These are phyloP conservation scores for Trichoderma reesei DNA, from an alignment of 495 filamentous ascomycete genomes.

Conservation along the genomic window DNA sequence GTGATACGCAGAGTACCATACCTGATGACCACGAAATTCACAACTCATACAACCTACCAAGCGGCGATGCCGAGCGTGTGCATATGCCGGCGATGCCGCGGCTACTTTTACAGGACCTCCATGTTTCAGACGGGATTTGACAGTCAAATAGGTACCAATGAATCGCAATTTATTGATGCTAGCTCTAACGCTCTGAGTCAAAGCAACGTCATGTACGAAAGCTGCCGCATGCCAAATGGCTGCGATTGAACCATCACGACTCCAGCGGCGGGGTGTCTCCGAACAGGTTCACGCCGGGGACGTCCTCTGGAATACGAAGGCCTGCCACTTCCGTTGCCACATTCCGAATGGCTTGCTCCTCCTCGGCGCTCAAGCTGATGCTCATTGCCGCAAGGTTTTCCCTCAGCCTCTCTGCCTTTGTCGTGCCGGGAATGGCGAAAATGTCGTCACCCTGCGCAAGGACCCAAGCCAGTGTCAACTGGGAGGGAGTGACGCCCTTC, in stretches of 20 bases:
- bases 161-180: neutral
- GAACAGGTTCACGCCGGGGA: neutral
- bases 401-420: constrained; percentile 37
- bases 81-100: neutral
- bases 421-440: constrained; percentile 51
- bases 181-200: too few species aligned
- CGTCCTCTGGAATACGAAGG: neutral
- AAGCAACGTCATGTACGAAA: too few species aligned
- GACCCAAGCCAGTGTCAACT: constrained; percentile 50
- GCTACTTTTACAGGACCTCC: neutral
- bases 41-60: neutral
- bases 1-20: neutral
- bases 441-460: constrained; percentile 51
- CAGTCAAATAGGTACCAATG: neutral
- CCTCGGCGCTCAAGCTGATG: constrained; percentile 30
- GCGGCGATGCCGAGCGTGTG: neutral
- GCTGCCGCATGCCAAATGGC: too few species aligned
- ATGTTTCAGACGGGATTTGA: neutral
- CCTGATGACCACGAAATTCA: neutral
- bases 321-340: constrained; percentile 12
- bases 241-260: neutral
- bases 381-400: constrained; percentile 39
- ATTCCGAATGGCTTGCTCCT: constrained; percentile 34
- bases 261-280: constrained; percentile 4
- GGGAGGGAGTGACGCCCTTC: constrained; percentile 38